Base-by-base conservation (phyloP, 192 early-diverging fungal species). In the Mortierella antarctica region DNA sequence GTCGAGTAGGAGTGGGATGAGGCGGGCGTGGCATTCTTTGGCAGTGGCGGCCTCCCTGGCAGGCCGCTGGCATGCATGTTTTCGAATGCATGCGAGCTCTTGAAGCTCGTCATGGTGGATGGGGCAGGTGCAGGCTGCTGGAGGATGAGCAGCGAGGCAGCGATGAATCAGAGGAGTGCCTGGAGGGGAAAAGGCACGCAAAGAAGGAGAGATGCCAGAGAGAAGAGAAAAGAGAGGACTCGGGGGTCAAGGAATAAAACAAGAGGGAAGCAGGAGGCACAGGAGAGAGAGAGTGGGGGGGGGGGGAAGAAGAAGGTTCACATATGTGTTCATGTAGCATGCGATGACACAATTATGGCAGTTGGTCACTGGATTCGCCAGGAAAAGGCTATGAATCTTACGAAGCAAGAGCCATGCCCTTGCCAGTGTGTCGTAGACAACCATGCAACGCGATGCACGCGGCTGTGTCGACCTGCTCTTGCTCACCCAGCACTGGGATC, bases 41-140 rank as follows among this genome's bases (percentile, higher is more conserved):
- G 61, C 12, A 65, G 62, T 5, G 67, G 74, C 6, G 49, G 62
- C 20, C 67, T 49, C 0, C 73, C 65, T 15, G 65, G 74, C 17
- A 58, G 40, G 6, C 62, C 74, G 31, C 67, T 58, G 14, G 75
- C 41, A 17, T 70, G 68, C 13, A 71, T 44, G 48, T 51, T 53
- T 58, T 79, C 76, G 62, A 79, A 79, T 17, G 69, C 64, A 56
- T 79, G 68, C 10, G 69, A 60, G 76, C 76, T 79, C 64, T 79
- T 79, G 58, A 61, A 79, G 76, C 76, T 79, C 31, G 76, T 67
- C 76, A 79, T 79, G 39, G n/a, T 48, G 46, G 59, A 44, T 44
- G 23, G 47, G 58, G 31, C 18, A 51, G 50, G 41, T 14, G 42
- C 14, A 57, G 47, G 20, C 20, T 4, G 41, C n/a, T 9, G 12